These are phyloP conservation scores for Saccharum spontaneum DNA, from an alignment of 176 grass and related monocot genomes.

Conservation along the genomic window DNA sequence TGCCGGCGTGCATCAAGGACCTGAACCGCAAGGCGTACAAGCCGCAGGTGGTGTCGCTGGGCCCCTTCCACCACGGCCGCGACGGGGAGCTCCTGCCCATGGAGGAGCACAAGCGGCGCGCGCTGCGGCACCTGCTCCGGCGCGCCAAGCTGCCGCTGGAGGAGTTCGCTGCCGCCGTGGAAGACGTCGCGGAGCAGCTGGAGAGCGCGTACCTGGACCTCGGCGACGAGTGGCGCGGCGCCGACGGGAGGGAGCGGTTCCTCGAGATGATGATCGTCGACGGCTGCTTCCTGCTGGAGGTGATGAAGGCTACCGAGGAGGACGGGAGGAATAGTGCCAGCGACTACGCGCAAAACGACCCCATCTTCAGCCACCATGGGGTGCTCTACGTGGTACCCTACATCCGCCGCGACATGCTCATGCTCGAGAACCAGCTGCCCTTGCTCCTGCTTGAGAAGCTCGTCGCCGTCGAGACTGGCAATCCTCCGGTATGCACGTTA, in stretches of 20 bases:
- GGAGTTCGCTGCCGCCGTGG: slow-evolving; percentile 44
- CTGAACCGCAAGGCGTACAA: slow-evolving; percentile 55
- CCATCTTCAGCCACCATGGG: slow-evolving; percentile 71
- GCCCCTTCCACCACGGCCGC: slow-evolving; percentile 61
- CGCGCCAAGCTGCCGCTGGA: slow-evolving; percentile 35
- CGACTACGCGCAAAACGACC: slow-evolving; percentile 72
- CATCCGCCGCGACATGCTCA: slow-evolving; percentile 72
- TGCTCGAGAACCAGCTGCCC: slow-evolving; percentile 87
- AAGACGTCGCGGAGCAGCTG: slow-evolving; percentile 32
- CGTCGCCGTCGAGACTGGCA: slow-evolving; percentile 34
- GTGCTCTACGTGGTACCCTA: slow-evolving; percentile 68
- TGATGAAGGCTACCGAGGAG: slow-evolving; percentile 44
- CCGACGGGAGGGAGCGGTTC: slow-evolving; percentile 38
- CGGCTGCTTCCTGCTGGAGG: slow-evolving; percentile 77
- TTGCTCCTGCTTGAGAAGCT: slow-evolving; percentile 62
- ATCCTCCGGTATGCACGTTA: neutral
- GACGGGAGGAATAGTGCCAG: neutral
- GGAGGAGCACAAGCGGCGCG: slow-evolving; percentile 81
- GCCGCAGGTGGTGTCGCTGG: slow-evolving; percentile 75
- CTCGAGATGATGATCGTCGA: slow-evolving; percentile 73
- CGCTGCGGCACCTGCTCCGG: slow-evolving; percentile 69
- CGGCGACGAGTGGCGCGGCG: slow-evolving; percentile 23
- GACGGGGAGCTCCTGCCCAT: slow-evolving; percentile 44
- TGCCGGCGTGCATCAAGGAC: slow-evolving; percentile 75
- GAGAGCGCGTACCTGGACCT: slow-evolving; percentile 47